Evolutionary conservation across 805 yeast genomes (phyloP).

Genomic region (Candida jianshihensis): DNA sequence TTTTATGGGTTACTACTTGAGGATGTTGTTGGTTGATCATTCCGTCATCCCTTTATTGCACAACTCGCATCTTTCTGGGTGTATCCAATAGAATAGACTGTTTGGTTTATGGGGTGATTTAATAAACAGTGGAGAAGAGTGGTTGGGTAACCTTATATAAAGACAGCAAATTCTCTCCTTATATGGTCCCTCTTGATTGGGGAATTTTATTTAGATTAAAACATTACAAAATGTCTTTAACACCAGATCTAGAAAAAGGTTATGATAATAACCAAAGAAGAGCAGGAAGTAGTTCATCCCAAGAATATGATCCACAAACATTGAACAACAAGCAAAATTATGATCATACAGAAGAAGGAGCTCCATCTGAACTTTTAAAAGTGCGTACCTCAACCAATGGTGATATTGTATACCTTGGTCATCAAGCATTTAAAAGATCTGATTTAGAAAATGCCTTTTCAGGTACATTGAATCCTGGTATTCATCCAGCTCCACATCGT

Average conservation of each 20-base stretch:
- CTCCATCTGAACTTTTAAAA: conserved; percentile 10
- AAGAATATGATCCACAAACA: conserved; percentile 12
- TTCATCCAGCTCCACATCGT: conserved; percentile 39
- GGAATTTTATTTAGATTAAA: no score
- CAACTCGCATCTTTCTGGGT: no score
- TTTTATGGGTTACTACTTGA: no score
- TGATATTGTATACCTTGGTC: conserved; percentile 33
- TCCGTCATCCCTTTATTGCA: no score
- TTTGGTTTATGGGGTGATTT: no score
- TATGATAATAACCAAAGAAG: not conserved
- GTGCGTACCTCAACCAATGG: conserved; percentile 26
- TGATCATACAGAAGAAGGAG: conserved; percentile 6
- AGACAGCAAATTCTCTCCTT: no score
- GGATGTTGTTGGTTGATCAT: no score
- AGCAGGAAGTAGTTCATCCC: conserved; percentile 11
- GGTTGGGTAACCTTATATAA: no score
- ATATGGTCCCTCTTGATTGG: no score
- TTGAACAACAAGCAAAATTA: conserved; percentile 1
- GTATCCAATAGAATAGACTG: no score
- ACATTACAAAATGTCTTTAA: no score
- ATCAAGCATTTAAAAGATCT: conserved; percentile 36
- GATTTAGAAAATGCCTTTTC: conserved; percentile 62
- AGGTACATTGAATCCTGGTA: conserved; percentile 41
- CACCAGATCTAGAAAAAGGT: conserved; percentile 18
- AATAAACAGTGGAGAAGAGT: no score